Evolutionary conservation across 2,329 filamentous ascomycete species (phyloP).

Genomic region (Ophiostoma novo-ulmi): DNA sequence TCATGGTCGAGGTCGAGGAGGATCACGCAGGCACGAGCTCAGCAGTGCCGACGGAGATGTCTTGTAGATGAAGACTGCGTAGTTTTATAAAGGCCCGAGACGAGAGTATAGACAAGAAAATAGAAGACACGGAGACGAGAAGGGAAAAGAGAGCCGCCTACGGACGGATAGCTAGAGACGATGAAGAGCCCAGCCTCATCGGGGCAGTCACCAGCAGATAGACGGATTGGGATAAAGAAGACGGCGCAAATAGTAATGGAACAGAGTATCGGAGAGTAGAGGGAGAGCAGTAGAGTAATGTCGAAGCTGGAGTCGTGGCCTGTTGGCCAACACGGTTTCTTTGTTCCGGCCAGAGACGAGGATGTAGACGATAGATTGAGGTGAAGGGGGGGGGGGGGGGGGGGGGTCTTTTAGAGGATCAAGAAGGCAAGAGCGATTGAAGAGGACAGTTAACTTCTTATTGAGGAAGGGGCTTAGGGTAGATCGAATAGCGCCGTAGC

Average conservation of each 20-base stretch:
- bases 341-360: constrained; percentile 1
- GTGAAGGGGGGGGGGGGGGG: neutral
- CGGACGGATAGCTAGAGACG: neutral
- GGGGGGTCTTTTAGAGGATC: neutral
- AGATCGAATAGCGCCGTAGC: neutral
- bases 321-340: constrained; percentile 9
- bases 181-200: neutral
- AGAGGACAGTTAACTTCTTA: constrained; percentile 15
- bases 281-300: neutral
- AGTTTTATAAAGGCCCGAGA: neutral
- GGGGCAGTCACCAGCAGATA: constrained; percentile 10
- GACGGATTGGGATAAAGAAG: constrained; percentile 13
- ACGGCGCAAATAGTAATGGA: neutral
- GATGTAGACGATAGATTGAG: constrained; percentile 3
- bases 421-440: neutral
- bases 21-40: constrained; percentile 17
- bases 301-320: constrained; percentile 7
- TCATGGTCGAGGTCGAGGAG: constrained; percentile 40
- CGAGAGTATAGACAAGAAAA: neutral
- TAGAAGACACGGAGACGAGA: neutral
- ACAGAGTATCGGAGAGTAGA: neutral
- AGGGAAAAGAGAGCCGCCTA: neutral
- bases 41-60: neutral
- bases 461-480: neutral
- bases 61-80: neutral